phyloP scores from a whole-genome alignment of 768 basidiomycete species.

The Russula ochroleuca region DNA sequence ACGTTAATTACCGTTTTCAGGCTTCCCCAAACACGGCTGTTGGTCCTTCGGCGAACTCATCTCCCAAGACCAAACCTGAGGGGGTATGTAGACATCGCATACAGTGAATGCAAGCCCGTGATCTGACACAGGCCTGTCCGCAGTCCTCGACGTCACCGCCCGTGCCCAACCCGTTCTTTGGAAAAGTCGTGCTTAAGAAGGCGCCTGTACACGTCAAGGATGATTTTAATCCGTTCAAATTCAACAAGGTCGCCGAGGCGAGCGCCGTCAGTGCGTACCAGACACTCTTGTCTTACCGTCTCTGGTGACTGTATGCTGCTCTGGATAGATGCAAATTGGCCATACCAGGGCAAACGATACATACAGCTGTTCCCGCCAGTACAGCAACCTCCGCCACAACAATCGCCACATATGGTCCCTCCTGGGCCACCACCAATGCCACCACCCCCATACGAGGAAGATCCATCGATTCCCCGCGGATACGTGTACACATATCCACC shows the following conservation, averaged over 20 bases:
- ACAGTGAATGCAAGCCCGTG: neutral
- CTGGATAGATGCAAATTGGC: constrained; percentile 67
- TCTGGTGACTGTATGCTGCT: neutral
- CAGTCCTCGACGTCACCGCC: constrained; percentile 34
- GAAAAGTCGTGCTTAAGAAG: constrained; percentile 72
- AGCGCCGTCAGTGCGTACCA: constrained; percentile 61
- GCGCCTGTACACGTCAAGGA: constrained; percentile 84
- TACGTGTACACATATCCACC: constrained; percentile 73
- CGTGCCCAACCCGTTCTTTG: constrained; percentile 86
- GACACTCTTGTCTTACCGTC: neutral
- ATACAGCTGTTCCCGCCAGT: constrained; percentile 67
- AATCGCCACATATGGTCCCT: constrained; percentile 59
- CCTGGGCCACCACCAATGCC: constrained; percentile 67
- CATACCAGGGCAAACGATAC: constrained; percentile 86
- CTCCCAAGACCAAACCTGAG: constrained; percentile 32
- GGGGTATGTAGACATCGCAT: constrained; percentile 9
- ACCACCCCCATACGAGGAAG: constrained; percentile 78
- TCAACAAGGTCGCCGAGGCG: constrained; percentile 74
- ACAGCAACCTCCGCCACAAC: constrained; percentile 57
- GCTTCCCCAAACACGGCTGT: constrained; percentile 32
- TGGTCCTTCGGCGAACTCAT: constrained; percentile 26
- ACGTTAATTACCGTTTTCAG: constrained; percentile 27
- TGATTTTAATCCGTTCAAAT: constrained; percentile 96
- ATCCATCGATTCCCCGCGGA: constrained; percentile 52
- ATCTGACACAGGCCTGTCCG: neutral